A percentile compares a stretch with the other conserved stretches of the same genome.
Evolutionary conservation across 2,329 filamentous ascomycete genomes (phyloP).

Genomic region (Phoma sp.): DNA sequence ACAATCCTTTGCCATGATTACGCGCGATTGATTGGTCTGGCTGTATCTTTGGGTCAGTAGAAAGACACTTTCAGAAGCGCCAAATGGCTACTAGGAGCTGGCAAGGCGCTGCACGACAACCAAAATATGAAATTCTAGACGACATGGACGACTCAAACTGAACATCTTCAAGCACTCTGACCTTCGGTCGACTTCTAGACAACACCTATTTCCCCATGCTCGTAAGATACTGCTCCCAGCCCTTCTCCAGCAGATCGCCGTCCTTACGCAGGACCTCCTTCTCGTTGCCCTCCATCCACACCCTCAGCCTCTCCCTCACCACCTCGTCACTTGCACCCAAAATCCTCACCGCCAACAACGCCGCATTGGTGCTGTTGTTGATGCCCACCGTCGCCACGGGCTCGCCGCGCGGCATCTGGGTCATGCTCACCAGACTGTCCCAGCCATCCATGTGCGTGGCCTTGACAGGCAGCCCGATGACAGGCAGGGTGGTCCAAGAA

Average conservation of each 20-base stretch:
- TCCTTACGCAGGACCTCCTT: constrained; percentile 70
- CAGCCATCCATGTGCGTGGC: constrained; percentile 57
- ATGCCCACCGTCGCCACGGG: constrained; percentile 53
- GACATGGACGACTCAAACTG: too few relatives aligned
- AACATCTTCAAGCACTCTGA: background rate
- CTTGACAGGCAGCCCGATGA: constrained; percentile 59
- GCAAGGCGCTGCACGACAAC: too few relatives aligned
- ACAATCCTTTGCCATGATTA: too few relatives aligned
- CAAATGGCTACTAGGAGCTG: too few relatives aligned
- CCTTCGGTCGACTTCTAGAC: background rate
- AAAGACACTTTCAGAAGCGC: too few relatives aligned
- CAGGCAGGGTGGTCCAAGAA: constrained; percentile 56
- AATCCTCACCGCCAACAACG: constrained; percentile 54
- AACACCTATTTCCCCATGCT: constrained; percentile 42
- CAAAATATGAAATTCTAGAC: too few relatives aligned
- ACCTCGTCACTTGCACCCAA: constrained; percentile 56
- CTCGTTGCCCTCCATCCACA: constrained; percentile 68
- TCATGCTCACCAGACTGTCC: constrained; percentile 58
- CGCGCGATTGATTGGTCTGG: too few relatives aligned
- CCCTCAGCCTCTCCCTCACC: constrained; percentile 64
- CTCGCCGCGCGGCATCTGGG: constrained; percentile 58
- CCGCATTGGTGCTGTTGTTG: constrained; percentile 55
- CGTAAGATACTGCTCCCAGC: constrained; percentile 62
- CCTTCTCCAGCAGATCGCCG: constrained; percentile 60
- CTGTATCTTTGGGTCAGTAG: too few relatives aligned